Conservation (phyloP, 2,329 filamentous ascomycete genomes). For the Stemphylium beticola region DNA sequence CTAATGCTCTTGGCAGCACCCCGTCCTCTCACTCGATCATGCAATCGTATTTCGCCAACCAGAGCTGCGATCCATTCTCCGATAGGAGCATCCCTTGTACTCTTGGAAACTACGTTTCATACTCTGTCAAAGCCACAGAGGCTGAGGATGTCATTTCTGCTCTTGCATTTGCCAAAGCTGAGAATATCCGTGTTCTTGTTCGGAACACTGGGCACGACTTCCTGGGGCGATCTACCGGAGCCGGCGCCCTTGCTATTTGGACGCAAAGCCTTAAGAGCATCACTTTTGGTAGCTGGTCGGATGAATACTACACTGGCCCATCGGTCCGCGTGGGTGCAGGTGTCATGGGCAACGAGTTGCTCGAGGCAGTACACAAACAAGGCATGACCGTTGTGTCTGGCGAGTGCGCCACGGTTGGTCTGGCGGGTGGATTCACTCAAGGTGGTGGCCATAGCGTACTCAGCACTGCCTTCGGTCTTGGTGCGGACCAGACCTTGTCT, state of each 20-base stretch:
- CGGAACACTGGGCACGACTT: conserved; percentile 35
- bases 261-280: conserved; percentile 37
- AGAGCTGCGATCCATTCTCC: conserved; percentile 25
- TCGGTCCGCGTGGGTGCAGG: conserved; percentile 38
- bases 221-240: conserved; percentile 37
- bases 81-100: conserved; percentile 15
- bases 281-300: conserved; percentile 27
- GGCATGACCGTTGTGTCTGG: conserved; percentile 36
- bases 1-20: conserved; percentile 11
- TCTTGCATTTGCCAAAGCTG: conserved; percentile 31
- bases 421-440: conserved; percentile 42
- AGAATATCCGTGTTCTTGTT: conserved; percentile 36
- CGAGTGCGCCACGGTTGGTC: conserved; percentile 41
- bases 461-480: conserved; percentile 32
- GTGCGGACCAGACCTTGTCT: conserved; percentile 40
- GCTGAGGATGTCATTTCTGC: conserved; percentile 10
- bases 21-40: conserved; percentile 17
- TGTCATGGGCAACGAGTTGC: conserved; percentile 33
- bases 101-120: conserved; percentile 36
- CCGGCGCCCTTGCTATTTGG: conserved; percentile 38
- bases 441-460: conserved; percentile 40
- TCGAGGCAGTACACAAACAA: conserved; percentile 23
- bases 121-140: conserved; percentile 41
- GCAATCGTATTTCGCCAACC: conserved; percentile 16
- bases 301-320: conserved; percentile 31